These are phyloP conservation scores for Trichophyton benhamiae DNA, from an alignment of 2,329 filamentous ascomycete genomes.

Conservation along the genomic window DNA sequence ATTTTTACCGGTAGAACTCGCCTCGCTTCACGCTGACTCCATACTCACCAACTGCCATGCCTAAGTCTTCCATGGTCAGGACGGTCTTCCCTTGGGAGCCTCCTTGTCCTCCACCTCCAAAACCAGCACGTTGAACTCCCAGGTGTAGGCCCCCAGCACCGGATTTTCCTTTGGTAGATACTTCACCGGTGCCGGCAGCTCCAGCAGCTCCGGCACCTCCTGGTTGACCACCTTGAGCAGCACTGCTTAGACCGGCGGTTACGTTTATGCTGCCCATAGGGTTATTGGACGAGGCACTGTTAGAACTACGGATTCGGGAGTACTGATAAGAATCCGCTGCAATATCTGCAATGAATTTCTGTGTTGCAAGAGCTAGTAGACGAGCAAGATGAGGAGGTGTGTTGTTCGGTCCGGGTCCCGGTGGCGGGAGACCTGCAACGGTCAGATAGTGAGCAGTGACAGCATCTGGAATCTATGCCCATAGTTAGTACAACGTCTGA, in stretches of 20 bases:
- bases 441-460: constrained; percentile 98
- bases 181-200: constrained; percentile 32
- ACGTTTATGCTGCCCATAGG: constrained; percentile 78
- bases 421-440: constrained; percentile 82
- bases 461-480: constrained; percentile 74
- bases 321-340: constrained; percentile 97
- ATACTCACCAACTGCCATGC: constrained; percentile 96
- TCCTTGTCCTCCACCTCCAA: constrained; percentile 77
- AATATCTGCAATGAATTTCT: constrained; percentile 97
- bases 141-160: constrained; percentile 40
- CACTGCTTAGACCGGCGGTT: constrained; percentile 42
- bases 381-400: constrained; percentile 71
- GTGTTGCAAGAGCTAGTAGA: constrained; percentile 89
- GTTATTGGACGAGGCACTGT: constrained; percentile 74
- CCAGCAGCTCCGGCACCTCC: constrained; percentile 35
- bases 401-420: constrained; percentile 66
- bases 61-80: constrained; percentile 94
- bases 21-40: constrained; percentile 94
- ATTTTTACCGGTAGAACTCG: constrained; percentile 74
- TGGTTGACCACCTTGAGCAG: constrained; percentile 34
- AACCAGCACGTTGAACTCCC: constrained; percentile 65
- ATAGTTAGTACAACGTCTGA: background rate
- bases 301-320: constrained; percentile 85
- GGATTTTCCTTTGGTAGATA: constrained; percentile 37
- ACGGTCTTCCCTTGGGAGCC: constrained; percentile 77